Base-by-base conservation (phyloP, 768 basidiomycete genomes). In the Boletus pseudo-olivaceus region DNA sequence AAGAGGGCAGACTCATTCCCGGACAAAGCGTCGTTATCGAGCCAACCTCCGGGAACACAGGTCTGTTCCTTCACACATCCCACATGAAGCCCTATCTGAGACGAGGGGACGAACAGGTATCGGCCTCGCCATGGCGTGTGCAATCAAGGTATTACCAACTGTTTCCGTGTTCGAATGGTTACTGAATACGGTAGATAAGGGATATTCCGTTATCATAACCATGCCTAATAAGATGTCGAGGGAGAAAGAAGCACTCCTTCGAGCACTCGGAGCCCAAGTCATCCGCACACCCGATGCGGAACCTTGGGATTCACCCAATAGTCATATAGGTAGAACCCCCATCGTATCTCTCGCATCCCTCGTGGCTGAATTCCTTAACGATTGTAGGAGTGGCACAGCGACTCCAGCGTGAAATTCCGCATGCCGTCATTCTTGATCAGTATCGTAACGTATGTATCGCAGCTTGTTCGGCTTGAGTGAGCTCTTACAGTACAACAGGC, bases 211-310 rank as follows among this genome's bases (percentile, higher is more conserved):
- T 56, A 88, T 93, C 65, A 93, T 93, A 71, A 88, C 87, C 59
- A 75, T 97, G 71, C 95, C 95, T 35, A 85, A 93, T 68, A 98
- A 98, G 76, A 98, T 98, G 96, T 93, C 91, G 5, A 70, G 84
- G 52, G 96, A 99, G 74, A 99, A 99, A 71, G 93, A 94, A 73
- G 91, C 91, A 1, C 81, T 91, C 23, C 78, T 99, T 29, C 85
- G 91, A 38, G 93, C 93, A 0, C 80, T 98, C 10, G 96, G 97
- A 4, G 97, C 97, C 3, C 88, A 93, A 68, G 93, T 99, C 49
- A 78, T 98, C 51, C 89, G 97, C 47, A 98, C 97, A 5, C 96
- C 96, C 5, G 93, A 84, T 11, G 88, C 88, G 51, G 93, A 90
- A 1, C 82, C 90, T 5, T 96, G 85, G 83, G 88, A 97, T 65